Conservation (phyloP, 495 filamentous ascomycete species). For the Lophiostoma macrostomum region DNA sequence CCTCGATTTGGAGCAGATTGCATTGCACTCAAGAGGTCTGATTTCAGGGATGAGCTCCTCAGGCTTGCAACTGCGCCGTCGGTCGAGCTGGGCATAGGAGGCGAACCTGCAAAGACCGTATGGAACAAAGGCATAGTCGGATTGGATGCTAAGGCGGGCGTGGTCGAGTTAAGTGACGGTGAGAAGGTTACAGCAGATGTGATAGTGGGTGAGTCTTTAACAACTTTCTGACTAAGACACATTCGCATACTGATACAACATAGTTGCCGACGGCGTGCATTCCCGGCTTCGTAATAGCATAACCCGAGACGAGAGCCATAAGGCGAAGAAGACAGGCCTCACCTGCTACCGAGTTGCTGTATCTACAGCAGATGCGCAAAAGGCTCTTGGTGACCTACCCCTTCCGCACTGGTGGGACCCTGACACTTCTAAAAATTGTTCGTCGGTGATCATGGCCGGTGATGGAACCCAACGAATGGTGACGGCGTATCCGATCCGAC, state of each 20-base stretch:
- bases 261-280: constrained; percentile 53
- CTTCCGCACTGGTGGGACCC: constrained; percentile 12
- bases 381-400: not conserved
- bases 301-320: not conserved
- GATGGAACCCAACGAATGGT: not conserved
- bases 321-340: not conserved
- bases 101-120: constrained; percentile 39
- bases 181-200: constrained; percentile 42
- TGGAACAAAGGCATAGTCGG: constrained; percentile 30
- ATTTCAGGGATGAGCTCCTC: constrained; percentile 9
- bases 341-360: constrained; percentile 8
- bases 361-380: not conserved
- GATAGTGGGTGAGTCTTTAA: constrained; percentile 27
- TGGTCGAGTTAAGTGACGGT: constrained; percentile 42
- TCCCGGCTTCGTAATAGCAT: constrained; percentile 22
- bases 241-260: not conserved
- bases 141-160: constrained; percentile 43
- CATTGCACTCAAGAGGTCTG: not conserved
- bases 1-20: constrained; percentile 12
- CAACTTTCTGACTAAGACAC: not conserved
- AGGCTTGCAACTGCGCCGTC: constrained; percentile 4
- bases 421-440: not conserved
- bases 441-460: not conserved
- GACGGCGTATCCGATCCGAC: constrained; percentile 5
- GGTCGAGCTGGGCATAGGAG: not conserved